Base-by-base conservation (phyloP, 768 basidiomycete genomes). In the Termitomyces sp. region DNA sequence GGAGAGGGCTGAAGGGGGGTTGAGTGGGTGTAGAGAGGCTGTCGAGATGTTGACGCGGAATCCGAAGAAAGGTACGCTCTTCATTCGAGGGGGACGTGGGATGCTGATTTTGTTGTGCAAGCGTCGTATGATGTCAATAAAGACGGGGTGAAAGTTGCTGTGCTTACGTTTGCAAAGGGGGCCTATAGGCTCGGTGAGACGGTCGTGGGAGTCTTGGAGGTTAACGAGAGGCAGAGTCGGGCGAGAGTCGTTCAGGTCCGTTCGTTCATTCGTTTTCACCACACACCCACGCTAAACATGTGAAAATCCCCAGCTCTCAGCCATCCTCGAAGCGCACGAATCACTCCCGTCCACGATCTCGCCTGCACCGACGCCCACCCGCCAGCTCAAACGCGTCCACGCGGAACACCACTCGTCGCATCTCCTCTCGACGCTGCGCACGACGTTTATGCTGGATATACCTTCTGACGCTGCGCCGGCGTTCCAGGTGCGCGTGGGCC, bases 51-150 rank as follows among this genome's bases (percentile, higher is more conserved):
- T 97, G 57, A 95, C 94, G 17, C 73, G 95, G 54, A 91, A 91
- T 68, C 84, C 91, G 2, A 91, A 87, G 71, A 97, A 96, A 76
- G 82, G 94, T 92, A 55, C 49, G 82, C 64, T 37, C 28, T n/a
- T 7, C 10, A n/a, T n/a, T n/a, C n/a, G n/a, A n/a, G n/a, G n/a
- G n/a, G 43, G 28, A 10, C 7, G 15, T 40, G 3, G 5, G 8
- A 23, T 3, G 44, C 46, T 47, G 26, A 15, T 33, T 10, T 21
- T 30, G n/a, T 30, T 33, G n/a, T 23, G 43, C 3, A 62, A 96
- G 94, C 87, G 40, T 94, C 94, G 0, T 98, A 93, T 70, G 95
- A 98, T 72, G 94, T 98, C 54, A 90, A 86, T 67, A 97, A 98
- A 75, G 92, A 96, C 37, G 93, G 90, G 0, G 81, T 89, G 38